These are phyloP conservation scores for Plasmodium berghei DNA, from an alignment of 169 alveolate genomes.

Conservation along the genomic window DNA sequence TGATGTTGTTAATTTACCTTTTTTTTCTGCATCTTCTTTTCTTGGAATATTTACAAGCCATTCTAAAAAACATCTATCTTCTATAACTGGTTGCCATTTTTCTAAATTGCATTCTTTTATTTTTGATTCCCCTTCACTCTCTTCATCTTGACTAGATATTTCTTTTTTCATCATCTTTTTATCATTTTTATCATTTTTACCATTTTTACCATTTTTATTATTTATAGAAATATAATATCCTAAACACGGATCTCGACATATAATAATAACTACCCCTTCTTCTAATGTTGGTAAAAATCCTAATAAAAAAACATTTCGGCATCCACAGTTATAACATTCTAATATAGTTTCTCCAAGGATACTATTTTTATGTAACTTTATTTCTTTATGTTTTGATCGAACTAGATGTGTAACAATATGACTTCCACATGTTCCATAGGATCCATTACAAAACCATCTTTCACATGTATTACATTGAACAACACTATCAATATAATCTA, in stretches of 20 bases:
- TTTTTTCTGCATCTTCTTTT: constrained; percentile 79
- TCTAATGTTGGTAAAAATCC: constrained; percentile 86
- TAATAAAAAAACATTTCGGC: constrained; percentile 84
- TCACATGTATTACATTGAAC: constrained; percentile 84
- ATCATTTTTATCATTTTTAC: neutral
- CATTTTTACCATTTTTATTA: neutral
- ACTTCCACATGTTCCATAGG: constrained; percentile 80
- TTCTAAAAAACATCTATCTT: constrained; percentile 80
- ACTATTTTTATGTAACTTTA: constrained; percentile 86
- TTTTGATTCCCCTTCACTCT: constrained; percentile 7
- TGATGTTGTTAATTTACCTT: constrained; percentile 75
- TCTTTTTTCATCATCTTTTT: neutral
- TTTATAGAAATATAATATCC: constrained; percentile 32
- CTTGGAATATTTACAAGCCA: constrained; percentile 89
- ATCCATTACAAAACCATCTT: constrained; percentile 88
- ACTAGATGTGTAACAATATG: constrained; percentile 89
- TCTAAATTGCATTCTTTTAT: constrained; percentile 82
- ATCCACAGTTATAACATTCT: constrained; percentile 89
- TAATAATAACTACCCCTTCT: constrained; percentile 84
- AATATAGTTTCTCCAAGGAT: constrained; percentile 86
- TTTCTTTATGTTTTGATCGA: constrained; percentile 87
- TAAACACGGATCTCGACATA: constrained; percentile 81
- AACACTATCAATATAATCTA: constrained; percentile 78
- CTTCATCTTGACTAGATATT: neutral
- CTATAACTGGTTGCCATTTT: constrained; percentile 88